Percentiles rank a stretch among this genome's conserved stretches.
phyloP scores from a whole-genome alignment of 2,329 filamentous ascomycete genomes.

The Colletotrichum sojae region DNA sequence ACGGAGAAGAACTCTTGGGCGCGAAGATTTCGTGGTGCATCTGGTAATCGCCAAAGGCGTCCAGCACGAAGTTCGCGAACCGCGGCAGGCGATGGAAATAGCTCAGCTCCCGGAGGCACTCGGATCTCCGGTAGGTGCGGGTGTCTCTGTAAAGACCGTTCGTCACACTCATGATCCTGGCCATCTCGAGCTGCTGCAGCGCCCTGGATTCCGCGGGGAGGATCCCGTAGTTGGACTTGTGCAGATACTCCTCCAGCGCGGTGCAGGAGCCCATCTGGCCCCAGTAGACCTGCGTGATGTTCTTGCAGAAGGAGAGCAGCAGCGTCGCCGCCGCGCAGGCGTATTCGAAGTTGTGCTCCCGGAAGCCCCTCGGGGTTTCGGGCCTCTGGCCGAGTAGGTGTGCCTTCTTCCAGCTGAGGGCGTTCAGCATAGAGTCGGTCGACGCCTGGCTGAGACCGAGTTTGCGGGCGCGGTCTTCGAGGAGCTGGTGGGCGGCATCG shows the following conservation, averaged over 20 bases:
- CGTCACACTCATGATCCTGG: neutral
- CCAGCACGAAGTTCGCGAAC: neutral
- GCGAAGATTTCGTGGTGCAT: neutral
- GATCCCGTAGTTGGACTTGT: slow-evolving; percentile 18
- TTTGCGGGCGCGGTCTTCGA: neutral
- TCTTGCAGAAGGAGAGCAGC: slow-evolving; percentile 18
- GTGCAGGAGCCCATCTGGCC: too few species aligned
- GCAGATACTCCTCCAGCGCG: slow-evolving; percentile 10
- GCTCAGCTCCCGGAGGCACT: neutral
- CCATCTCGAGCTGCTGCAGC: slow-evolving; percentile 13
- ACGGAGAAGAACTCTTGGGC: neutral
- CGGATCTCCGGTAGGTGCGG: neutral
- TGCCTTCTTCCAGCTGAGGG: neutral
- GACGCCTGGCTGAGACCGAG: neutral
- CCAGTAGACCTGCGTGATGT: slow-evolving; percentile 14
- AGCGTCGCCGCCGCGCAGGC: neutral
- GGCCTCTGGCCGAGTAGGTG: neutral
- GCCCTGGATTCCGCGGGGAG: neutral
- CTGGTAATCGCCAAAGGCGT: neutral
- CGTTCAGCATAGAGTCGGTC: neutral
- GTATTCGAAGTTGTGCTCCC: neutral
- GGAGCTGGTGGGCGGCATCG: neutral
- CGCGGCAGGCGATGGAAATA: neutral
- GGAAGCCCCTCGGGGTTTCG: neutral
- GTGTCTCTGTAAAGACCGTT: neutral